phyloP scores from a whole-genome alignment of 1,284 basidiomycete species.

The Ganoderma resinaceum region DNA sequence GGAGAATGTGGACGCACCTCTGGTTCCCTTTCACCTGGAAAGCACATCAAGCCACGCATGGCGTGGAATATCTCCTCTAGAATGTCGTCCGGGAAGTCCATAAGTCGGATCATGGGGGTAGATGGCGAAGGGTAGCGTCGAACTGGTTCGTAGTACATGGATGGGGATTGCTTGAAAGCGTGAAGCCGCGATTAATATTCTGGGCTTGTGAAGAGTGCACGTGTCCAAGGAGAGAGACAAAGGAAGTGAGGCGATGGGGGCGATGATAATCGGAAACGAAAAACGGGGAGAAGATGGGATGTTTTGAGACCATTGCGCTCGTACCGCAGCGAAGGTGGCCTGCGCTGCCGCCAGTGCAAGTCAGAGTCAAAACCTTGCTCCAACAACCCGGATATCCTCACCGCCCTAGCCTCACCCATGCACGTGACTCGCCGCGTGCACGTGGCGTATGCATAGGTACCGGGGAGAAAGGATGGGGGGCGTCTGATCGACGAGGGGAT shows the following conservation, averaged over 20 bases:
- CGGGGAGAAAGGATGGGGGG: no score
- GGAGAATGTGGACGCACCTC: conserved; percentile 11
- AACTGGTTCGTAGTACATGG: neutral
- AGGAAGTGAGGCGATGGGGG: neutral
- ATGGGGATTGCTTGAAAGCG: neutral
- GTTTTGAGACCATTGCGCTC: neutral
- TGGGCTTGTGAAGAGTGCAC: conserved; percentile 5
- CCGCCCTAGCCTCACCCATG: neutral
- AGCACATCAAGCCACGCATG: conserved; percentile 18
- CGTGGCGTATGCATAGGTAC: neutral
- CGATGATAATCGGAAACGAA: neutral
- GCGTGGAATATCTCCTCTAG: conserved; percentile 21
- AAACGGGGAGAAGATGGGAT: neutral
- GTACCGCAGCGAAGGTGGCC: neutral
- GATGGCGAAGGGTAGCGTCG: neutral
- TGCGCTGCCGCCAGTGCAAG: neutral
- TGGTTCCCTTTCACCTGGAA: conserved; percentile 17
- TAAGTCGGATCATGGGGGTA: conserved; percentile 11
- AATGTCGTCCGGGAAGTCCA: conserved; percentile 21
- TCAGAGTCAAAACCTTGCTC: neutral
- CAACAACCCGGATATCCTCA: neutral
- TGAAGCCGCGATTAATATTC: conserved; percentile 1
- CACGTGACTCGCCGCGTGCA: neutral
- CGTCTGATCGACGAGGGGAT: no score
- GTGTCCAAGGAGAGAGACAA: neutral